Base-by-base conservation (phyloP, 2,329 filamentous ascomycete species). In the Colletotrichum phormii region DNA sequence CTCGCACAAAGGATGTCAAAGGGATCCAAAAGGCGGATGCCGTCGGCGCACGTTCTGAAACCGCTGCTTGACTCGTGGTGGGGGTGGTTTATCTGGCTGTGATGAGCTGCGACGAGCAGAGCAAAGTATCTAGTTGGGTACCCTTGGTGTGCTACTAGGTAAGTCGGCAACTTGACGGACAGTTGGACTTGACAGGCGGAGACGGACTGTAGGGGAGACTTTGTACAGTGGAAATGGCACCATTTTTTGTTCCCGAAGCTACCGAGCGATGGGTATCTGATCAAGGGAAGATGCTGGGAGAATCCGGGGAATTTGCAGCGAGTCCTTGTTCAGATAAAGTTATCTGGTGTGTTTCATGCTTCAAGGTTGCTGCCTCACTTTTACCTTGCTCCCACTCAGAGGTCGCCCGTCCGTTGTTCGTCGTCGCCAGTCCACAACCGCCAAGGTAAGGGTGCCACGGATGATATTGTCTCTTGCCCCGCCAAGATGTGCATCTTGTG, bases 261-360 rank as follows among this genome's bases (percentile, higher is more conserved):
- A 57, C 71, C 71, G 71, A 58, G 49, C 46, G 55, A 31, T 26
- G 60, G 46, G 42, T 42, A 46, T 12, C 24, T 46, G 24, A 26
- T 29, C 15, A 13, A 67, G 58, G 59, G 60, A 58, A 65, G 60
- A 67, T 67, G 67, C 65, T 67, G 64, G 74, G 42, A 67, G 64
- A 55, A 49, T 42, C 46, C 55, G 57, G 67, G 65, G 74, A 64
- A 55, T 42, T 31, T 49, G 49, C 49, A 55, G 62, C 69, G 53
- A 57, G 54, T 71, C 60, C 71, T 58, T 73, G 64, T 73, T 57
- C 55, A 71, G 54, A 71, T 73, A 73, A 65, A 73, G 71, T 73
- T 73, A 26, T 51, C n/a, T 62, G 54, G 60, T 57, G 29, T 65
- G 71, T 73, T 73, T 73, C 71, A 71, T 57, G 29, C 35, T 55